Evolutionary conservation across 179 eudicot genomes (phyloP), one percentile per base, ranked within the genome.

Genomic region (Beta corolliflora): DNA sequence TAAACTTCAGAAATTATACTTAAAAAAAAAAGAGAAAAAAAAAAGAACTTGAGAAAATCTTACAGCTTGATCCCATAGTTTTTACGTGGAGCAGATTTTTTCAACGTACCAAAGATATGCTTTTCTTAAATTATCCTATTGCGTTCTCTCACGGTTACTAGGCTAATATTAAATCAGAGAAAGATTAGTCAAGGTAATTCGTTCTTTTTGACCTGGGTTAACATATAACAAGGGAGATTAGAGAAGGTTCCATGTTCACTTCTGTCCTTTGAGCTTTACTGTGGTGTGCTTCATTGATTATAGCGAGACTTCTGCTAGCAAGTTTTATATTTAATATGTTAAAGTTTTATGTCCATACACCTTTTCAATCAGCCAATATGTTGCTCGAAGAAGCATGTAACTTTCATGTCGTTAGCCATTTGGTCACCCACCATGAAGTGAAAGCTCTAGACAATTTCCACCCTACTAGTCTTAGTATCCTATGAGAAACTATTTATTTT

Each of bases 401-500:
- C 77, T 80, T 79, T 85, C 84, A 76, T 74, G 55, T 85, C 7
- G 83, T 75, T 82, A 68, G 83, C 76, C 78, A 85, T 85, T 85
- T 85, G 87, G 85, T 85, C 85, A 85, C 85, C 87, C 74, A 85
- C 83, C 87, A 76, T 73, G 85, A 82, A 70, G 44, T 76, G 46
- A 53, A 71, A 73, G 48, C 36, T 31, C 65, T n/a, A n/a, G 23
- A 74, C 48, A 63, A 58, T 79, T 82, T 85, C 81, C 45, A 58
- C 67, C 71, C 55, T 8, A 21, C 11, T 73, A 65, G 41, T 53
- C 54, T 53, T 16, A 74, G 77, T 36, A 31, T 75, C 77, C 65
- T 55, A 73, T 54, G 77, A 73, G 23, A 54, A 21, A 5, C 9
- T 25, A 29, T 18, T 36, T 14, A 36, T 64, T 63, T 63, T 21